phyloP scores from a whole-genome alignment of 1,284 basidiomycete species.

The Rhodotorula sp. region DNA sequence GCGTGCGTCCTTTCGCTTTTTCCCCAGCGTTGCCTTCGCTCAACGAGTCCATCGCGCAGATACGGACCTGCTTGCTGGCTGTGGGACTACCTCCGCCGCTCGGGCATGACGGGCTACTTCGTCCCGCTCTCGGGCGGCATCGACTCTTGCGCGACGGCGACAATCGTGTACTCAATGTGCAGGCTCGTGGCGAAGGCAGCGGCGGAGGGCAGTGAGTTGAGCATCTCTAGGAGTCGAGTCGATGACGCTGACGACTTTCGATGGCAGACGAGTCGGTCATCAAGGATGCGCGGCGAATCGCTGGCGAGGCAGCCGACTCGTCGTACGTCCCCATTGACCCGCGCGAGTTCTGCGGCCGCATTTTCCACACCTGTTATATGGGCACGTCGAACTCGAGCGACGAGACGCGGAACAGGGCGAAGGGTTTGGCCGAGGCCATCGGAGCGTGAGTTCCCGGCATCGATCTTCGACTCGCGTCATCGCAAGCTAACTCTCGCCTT shows the following conservation, averaged over 20 bases:
- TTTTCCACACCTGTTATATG: constrained; percentile 99
- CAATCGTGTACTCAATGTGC: constrained; percentile 96
- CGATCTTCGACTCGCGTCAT: constrained; percentile 3
- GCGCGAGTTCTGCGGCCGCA: constrained; percentile 75
- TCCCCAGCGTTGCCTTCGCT: not conserved
- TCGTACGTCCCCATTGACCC: constrained; percentile 86
- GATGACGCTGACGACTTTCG: not conserved
- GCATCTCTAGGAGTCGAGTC: not conserved
- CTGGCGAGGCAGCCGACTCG: constrained; percentile 68
- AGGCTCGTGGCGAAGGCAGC: constrained; percentile 78
- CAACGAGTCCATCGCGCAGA: constrained; percentile 53
- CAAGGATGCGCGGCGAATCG: constrained; percentile 82
- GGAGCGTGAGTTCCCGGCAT: constrained; percentile 63
- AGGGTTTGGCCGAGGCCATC: constrained; percentile 79
- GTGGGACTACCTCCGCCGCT: constrained; percentile 96
- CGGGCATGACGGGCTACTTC: constrained; percentile 92
- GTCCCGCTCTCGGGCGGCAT: constrained; percentile 96
- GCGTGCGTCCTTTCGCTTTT: constrained; percentile 62
- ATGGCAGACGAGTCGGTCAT: constrained; percentile 78
- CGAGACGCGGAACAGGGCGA: constrained; percentile 84
- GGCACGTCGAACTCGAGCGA: constrained; percentile 90
- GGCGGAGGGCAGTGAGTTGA: constrained; percentile 61
- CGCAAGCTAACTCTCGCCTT: not conserved
- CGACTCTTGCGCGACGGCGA: constrained; percentile 92
- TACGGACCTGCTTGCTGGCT: constrained; percentile 98